These are phyloP conservation scores for Salvia rosmarinus DNA, from an alignment of 257 asterid species.

Conservation along the genomic window DNA sequence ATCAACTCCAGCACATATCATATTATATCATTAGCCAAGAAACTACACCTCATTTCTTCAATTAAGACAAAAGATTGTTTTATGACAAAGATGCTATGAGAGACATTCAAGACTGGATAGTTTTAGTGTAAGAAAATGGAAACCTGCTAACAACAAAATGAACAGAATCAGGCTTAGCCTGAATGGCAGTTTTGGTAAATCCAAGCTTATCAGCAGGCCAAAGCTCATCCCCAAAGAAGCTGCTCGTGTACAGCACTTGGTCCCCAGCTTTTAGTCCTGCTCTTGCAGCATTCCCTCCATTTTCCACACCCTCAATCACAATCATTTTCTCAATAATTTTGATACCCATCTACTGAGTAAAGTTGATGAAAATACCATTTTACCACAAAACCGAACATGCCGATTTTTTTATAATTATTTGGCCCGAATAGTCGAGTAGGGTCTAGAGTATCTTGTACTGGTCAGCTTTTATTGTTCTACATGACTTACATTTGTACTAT, in stretches of 20 bases:
- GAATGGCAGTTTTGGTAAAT: slow-evolving; percentile 87
- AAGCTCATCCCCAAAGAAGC: slow-evolving; percentile 95
- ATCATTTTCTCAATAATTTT: too few species aligned
- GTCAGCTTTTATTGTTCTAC: too few species aligned
- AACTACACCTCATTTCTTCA: too few species aligned
- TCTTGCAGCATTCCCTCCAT: slow-evolving; percentile 95
- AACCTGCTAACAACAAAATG: slow-evolving; percentile 93
- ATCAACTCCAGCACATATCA: slow-evolving; percentile 87
- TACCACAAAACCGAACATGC: background rate
- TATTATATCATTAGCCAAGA: too few species aligned
- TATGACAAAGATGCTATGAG: too few species aligned
- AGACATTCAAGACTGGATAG: too few species aligned
- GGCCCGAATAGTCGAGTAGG: too few species aligned
- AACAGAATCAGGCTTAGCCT: slow-evolving; percentile 91
- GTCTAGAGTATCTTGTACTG: background rate
- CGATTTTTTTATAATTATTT: background rate
- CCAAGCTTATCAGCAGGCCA: slow-evolving; percentile 99
- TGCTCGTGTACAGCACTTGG: slow-evolving; percentile 90
- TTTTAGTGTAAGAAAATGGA: background rate
- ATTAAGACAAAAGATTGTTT: too few species aligned
- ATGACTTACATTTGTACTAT: background rate
- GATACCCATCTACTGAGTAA: too few species aligned
- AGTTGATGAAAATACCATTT: too few species aligned
- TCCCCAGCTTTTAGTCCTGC: slow-evolving; percentile 96
- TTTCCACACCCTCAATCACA: slow-evolving; percentile 62